Conservation (phyloP, 768 basidiomycete genomes). For the Mrakia frigida region DNA sequence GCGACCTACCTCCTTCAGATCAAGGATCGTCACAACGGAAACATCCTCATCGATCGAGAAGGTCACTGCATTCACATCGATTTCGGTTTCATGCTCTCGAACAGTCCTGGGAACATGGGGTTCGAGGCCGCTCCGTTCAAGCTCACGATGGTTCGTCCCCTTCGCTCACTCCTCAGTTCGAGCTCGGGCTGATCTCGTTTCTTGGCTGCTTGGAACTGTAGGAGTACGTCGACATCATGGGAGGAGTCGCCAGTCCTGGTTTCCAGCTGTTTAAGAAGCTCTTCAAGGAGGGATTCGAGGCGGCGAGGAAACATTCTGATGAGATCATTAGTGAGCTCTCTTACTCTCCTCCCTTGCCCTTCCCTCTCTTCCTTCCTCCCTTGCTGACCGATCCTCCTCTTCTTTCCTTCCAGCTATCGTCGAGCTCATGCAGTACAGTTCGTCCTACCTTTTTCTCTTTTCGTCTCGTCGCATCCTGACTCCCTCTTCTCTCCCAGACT, state of each 20-base stretch:
- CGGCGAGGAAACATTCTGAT: slow-evolving; percentile 91
- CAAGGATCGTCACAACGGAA: slow-evolving; percentile 98
- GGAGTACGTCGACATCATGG: slow-evolving; percentile 94
- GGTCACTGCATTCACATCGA: slow-evolving; percentile 87
- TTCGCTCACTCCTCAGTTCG: not conserved
- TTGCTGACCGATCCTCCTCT: slow-evolving; percentile 27
- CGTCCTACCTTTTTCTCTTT: slow-evolving; percentile 22
- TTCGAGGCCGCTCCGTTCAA: slow-evolving; percentile 99
- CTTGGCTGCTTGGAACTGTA: not conserved
- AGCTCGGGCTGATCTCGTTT: not conserved
- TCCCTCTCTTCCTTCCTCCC: not conserved
- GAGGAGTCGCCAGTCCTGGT: slow-evolving; percentile 68
- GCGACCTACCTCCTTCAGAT: slow-evolving; percentile 96
- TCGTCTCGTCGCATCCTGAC: slow-evolving; percentile 33
- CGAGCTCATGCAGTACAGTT: slow-evolving; percentile 96
- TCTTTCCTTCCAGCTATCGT: slow-evolving; percentile 57
- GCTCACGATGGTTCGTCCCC: slow-evolving; percentile 55
- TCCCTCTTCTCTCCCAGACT: slow-evolving; percentile 54
- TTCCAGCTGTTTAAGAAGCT: slow-evolving; percentile 78
- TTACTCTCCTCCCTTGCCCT: not conserved
- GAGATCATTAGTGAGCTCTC: slow-evolving; percentile 73
- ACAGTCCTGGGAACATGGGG: slow-evolving; percentile 93
- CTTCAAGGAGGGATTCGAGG: slow-evolving; percentile 90
- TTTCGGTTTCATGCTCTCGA: slow-evolving; percentile 96
- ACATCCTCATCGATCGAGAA: slow-evolving; percentile 90